Conservation (phyloP, 495 filamentous ascomycete genomes). For the Penicillium arizonense region DNA sequence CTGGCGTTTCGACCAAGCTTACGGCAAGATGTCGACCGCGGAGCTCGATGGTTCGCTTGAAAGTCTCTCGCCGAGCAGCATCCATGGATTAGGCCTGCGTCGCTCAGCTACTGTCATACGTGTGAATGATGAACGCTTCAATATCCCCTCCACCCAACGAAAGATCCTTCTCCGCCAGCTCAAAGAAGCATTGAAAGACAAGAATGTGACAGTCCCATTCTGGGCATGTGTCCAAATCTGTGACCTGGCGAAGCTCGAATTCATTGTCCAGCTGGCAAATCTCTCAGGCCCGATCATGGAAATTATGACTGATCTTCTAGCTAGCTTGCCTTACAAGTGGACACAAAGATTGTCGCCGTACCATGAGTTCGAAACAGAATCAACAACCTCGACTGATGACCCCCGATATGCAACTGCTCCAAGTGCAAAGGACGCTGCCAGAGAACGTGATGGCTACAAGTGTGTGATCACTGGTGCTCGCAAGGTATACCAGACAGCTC, state of each 20-base stretch:
- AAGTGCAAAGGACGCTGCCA: not conserved
- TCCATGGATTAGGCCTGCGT: not conserved
- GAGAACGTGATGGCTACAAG: conserved; percentile 8
- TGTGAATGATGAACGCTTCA: conserved; percentile 1
- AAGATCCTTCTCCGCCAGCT: not conserved
- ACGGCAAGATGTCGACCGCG: not conserved
- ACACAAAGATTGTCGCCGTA: not conserved
- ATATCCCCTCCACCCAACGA: not conserved
- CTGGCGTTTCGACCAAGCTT: too few relatives aligned
- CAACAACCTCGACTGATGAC: not conserved
- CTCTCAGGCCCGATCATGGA: not conserved
- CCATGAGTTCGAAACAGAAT: not conserved
- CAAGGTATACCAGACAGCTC: conserved; percentile 2
- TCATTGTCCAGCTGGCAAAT: not conserved
- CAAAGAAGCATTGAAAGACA: not conserved
- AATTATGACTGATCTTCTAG: not conserved
- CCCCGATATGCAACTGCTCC: not conserved
- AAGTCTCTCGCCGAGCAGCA: too few relatives aligned
- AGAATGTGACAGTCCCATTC: conserved; percentile 1
- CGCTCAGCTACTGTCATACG: not conserved
- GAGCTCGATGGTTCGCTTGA: too few relatives aligned
- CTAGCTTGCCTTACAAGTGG: conserved; percentile 7
- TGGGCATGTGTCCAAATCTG: conserved; percentile 14
- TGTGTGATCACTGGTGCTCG: conserved; percentile 11
- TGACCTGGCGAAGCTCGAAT: conserved; percentile 8